These are phyloP conservation scores for Auricularia sp. DNA, from an alignment of 768 basidiomycete species.

Conservation along the genomic window DNA sequence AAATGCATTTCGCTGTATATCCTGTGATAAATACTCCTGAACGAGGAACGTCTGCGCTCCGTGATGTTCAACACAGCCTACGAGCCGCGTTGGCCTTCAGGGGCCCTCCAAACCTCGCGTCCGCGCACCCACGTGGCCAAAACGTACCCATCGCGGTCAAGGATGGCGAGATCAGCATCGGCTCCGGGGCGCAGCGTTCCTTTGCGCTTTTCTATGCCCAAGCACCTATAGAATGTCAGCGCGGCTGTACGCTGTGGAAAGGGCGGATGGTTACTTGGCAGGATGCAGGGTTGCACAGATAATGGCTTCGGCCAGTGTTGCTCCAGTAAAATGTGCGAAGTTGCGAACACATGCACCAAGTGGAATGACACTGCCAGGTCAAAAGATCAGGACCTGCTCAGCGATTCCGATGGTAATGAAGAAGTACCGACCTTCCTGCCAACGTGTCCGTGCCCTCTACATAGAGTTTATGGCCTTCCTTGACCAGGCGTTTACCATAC, in stretches of 20 bases:
- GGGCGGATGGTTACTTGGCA: constrained; percentile 44
- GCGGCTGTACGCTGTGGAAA: background rate
- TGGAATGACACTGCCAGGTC: constrained; percentile 53
- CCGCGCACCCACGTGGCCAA: constrained; percentile 71
- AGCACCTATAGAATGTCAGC: constrained; percentile 36
- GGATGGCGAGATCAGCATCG: constrained; percentile 76
- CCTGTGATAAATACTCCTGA: no score
- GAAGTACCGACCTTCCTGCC: constrained; percentile 61
- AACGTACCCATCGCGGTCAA: constrained; percentile 57
- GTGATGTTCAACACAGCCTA: background rate
- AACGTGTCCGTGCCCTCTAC: constrained; percentile 81
- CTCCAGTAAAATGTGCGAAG: constrained; percentile 74
- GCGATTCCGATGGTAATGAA: background rate
- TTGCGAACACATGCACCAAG: constrained; percentile 81
- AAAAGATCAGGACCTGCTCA: background rate
- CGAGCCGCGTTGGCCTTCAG: background rate
- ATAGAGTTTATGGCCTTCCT: constrained; percentile 71
- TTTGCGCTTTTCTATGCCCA: constrained; percentile 70
- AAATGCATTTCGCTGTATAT: no score
- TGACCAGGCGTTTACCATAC: constrained; percentile 68
- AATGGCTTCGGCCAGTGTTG: constrained; percentile 74
- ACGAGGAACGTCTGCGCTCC: no score
- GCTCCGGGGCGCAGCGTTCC: constrained; percentile 75
- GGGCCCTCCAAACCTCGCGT: constrained; percentile 49
- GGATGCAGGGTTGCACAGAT: constrained; percentile 81